Conservation (phyloP, 441 rosid genomes). For the Melastoma candidum region DNA sequence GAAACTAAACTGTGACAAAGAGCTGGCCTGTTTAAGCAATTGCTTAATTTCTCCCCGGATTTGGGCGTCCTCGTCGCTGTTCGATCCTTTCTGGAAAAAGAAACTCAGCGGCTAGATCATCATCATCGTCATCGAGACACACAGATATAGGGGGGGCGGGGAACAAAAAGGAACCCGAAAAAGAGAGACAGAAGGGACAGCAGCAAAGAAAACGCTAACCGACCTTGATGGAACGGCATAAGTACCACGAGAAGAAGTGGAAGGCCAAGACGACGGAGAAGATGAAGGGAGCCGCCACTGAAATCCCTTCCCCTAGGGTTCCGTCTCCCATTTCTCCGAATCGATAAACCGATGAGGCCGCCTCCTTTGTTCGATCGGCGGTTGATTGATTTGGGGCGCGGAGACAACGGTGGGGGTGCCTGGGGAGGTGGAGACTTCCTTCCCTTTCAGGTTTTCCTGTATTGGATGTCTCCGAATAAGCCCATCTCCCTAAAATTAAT, state of each 20-base stretch:
- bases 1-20: conserved; percentile 53
- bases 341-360: too few relatives aligned
- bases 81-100: conserved; percentile 39
- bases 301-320: conserved; percentile 24
- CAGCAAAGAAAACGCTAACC: neutral
- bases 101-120: neutral
- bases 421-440: too few relatives aligned
- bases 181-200: too few relatives aligned
- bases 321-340: conserved; percentile 26
- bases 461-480: too few relatives aligned
- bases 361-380: too few relatives aligned
- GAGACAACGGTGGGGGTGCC: too few relatives aligned
- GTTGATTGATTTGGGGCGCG: too few relatives aligned
- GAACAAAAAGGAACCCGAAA: neutral
- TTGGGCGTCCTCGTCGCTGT: conserved; percentile 36
- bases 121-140: neutral
- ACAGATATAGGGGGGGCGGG: too few relatives aligned
- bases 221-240: conserved; percentile 35
- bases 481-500: too few relatives aligned
- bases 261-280: conserved; percentile 44
- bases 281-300: conserved; percentile 52
- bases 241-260: conserved; percentile 33
- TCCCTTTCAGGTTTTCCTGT: too few relatives aligned
- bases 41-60: conserved; percentile 59
- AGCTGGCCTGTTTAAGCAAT: conserved; percentile 65